phyloP scores from a whole-genome alignment of 1,139 yeast species.

The Protomyces arabidopsidicola region DNA sequence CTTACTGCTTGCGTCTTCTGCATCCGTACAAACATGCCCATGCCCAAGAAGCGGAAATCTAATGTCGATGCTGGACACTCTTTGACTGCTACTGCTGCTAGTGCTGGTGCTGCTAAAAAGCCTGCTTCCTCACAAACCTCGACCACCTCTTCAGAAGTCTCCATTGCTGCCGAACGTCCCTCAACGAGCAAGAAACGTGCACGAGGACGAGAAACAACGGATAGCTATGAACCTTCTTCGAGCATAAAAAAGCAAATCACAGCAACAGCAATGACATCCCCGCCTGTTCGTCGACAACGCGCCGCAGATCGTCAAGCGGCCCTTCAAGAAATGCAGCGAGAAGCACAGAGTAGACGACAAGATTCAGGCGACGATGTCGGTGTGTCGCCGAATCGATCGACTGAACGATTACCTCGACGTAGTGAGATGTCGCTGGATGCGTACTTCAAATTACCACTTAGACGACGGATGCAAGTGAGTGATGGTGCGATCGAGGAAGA shows the following conservation, averaged over 20 bases:
- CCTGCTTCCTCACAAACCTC: too few relatives aligned
- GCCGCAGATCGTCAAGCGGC: background rate
- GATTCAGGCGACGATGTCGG: too few relatives aligned
- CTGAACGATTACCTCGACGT: background rate
- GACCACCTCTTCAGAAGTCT: background rate
- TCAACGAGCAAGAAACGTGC: background rate
- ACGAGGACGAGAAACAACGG: background rate
- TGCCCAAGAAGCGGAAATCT: background rate
- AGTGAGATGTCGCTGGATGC: background rate
- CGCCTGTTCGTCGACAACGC: background rate
- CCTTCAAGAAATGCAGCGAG: background rate
- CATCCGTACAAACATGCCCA: background rate
- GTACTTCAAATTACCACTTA: background rate
- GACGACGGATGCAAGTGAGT: background rate
- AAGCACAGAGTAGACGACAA: background rate
- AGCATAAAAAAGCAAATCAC: background rate
- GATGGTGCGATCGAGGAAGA: background rate
- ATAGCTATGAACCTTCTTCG: background rate
- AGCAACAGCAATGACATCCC: background rate
- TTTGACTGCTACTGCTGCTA: background rate
- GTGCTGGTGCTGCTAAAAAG: too few relatives aligned
- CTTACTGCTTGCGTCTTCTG: too few relatives aligned
- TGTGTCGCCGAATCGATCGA: background rate
- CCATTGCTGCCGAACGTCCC: background rate
- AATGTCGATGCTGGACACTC: background rate